phyloP scores from a whole-genome alignment of 805 yeast species.

The Starmera amethionina region DNA sequence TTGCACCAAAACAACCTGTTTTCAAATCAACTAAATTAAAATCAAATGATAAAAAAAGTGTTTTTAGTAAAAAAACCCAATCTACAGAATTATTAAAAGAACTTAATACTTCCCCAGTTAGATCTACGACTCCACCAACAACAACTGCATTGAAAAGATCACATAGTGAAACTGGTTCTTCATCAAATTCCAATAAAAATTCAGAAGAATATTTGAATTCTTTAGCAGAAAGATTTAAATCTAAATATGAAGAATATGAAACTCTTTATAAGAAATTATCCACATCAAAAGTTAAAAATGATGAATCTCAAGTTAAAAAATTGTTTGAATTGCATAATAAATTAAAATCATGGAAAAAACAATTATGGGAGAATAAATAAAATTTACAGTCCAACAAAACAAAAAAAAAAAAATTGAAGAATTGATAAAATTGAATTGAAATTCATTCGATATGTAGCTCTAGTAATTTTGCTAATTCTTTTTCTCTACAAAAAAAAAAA shows the following conservation, averaged over 20 bases:
- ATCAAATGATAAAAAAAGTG: too few species aligned
- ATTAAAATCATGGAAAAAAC: conserved; percentile 44
- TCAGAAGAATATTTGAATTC: conserved; percentile 28
- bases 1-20: too few species aligned
- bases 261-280: conserved; percentile 27
- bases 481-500: too few species aligned
- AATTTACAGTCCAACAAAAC: too few species aligned
- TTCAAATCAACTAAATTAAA: too few species aligned
- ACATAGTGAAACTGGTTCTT: conserved; percentile 10
- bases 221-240: conserved; percentile 37
- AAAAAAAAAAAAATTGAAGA: too few species aligned
- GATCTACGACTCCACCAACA: conserved; percentile 1
- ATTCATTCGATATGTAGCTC: too few species aligned
- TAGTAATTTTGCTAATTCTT: too few species aligned
- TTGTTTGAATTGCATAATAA: conserved; percentile 41
- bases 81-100: too few species aligned
- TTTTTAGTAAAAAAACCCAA: too few species aligned
- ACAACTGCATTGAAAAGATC: conserved; percentile 17
- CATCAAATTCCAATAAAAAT: conserved; percentile 9
- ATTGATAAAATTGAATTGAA: too few species aligned
- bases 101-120: conserved; percentile 1
- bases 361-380: conserved; percentile 34
- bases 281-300: conserved; percentile 3
- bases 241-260: conserved; percentile 39
- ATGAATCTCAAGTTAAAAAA: conserved; percentile 24